Evolutionary conservation across 2,329 filamentous ascomycete genomes (phyloP).

Genomic region (Tolypocladium endophyticum): DNA sequence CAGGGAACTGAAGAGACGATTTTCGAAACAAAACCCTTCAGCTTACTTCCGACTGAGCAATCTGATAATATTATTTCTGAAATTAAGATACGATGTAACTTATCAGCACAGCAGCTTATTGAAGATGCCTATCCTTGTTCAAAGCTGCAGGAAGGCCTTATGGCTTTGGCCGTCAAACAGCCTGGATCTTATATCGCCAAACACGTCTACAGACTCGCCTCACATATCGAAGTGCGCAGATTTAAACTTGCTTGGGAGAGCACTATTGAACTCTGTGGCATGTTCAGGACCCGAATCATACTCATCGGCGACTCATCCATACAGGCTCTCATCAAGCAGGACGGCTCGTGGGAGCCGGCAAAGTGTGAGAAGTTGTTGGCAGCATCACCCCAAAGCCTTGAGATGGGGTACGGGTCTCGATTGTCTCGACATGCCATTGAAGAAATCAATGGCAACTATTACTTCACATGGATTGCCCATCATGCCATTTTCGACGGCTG

Average conservation of each 20-base stretch:
- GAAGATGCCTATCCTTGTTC: background rate
- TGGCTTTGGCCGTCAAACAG: background rate
- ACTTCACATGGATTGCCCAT: conserved; percentile 14
- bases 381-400: too few relatives aligned
- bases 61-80: background rate
- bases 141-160: background rate
- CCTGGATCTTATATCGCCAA: background rate
- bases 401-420: background rate
- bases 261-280: background rate
- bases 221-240: background rate
- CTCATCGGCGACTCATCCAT: too few relatives aligned
- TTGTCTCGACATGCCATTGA: background rate
- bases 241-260: background rate
- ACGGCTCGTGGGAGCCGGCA: background rate
- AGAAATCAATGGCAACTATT: background rate
- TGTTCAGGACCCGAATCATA: background rate
- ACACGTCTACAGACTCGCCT: background rate
- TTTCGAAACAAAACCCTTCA: background rate
- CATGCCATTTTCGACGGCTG: conserved; percentile 18
- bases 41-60: background rate
- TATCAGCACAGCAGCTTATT: background rate
- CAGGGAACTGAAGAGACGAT: background rate
- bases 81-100: background rate
- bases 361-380: background rate
- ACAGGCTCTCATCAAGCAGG: background rate